A percentile compares a stretch with the other conserved stretches of the same genome.
Conservation (phyloP, 805 yeast genomes). For the Lipomyces chichibuensis region DNA sequence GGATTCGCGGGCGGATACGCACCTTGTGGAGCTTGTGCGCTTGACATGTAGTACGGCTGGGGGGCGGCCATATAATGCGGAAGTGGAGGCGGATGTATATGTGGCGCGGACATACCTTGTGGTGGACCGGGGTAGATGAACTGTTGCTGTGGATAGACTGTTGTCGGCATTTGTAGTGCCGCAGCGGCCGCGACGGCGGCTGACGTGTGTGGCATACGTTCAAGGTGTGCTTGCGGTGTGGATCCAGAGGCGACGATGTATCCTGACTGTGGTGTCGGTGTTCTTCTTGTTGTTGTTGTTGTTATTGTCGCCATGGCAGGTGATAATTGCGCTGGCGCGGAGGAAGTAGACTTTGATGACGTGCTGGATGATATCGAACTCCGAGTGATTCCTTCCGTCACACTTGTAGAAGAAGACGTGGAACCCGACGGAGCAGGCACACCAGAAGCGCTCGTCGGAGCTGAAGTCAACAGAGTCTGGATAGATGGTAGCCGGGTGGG, state of each 20-base stretch:
- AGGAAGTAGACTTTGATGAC: background rate
- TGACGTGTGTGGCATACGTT: background rate
- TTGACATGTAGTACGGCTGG: background rate
- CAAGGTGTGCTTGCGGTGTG: background rate
- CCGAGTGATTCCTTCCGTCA: background rate
- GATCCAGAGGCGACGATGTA: background rate
- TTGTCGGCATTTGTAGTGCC: background rate
- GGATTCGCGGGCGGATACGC: background rate
- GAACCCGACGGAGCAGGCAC: background rate
- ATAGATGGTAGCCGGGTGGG: slow-evolving; percentile 36
- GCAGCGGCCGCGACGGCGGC: background rate
- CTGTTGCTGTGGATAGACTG: background rate
- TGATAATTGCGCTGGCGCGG: slow-evolving; percentile 1
- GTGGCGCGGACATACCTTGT: background rate
- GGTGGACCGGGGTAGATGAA: background rate
- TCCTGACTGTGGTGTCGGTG: background rate
- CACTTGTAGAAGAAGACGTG: background rate
- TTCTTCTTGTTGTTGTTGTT: background rate
- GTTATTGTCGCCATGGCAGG: slow-evolving; percentile 2
- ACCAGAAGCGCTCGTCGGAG: background rate
- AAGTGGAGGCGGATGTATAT: background rate
- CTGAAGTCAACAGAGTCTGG: slow-evolving; percentile 27
- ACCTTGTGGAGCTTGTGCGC: background rate
- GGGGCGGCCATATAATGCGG: background rate
- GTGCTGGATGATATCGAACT: background rate